Conservation (phyloP, 1,284 basidiomycete species). For the Ceratobasidium sp. region DNA sequence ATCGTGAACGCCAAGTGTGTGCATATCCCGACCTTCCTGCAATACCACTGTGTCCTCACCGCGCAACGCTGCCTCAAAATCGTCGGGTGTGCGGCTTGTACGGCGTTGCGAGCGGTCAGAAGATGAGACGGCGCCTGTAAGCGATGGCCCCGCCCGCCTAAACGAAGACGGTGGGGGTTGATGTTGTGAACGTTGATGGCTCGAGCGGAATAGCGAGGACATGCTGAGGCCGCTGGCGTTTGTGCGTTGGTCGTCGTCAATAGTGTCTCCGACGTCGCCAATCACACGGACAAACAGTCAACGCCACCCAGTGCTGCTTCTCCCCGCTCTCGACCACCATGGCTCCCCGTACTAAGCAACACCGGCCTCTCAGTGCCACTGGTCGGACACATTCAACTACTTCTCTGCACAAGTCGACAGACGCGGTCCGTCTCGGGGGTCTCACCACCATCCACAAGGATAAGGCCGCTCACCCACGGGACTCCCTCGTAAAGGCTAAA, state of each 20-base stretch:
- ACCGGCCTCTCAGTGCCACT: constrained; percentile 20
- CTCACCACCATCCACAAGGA: constrained; percentile 31
- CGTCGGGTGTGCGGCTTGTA: constrained; percentile 71
- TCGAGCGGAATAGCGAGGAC: constrained; percentile 30
- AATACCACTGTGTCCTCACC: constrained; percentile 74
- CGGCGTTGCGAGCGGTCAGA: constrained; percentile 29
- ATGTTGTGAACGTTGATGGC: constrained; percentile 18
- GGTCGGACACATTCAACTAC: constrained; percentile 29
- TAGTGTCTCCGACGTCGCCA: neutral
- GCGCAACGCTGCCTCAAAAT: constrained; percentile 81
- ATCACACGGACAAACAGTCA: constrained; percentile 27
- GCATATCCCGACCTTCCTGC: constrained; percentile 76
- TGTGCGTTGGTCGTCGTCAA: constrained; percentile 26
- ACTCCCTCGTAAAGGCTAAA: constrained; percentile 39
- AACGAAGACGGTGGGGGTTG: constrained; percentile 33
- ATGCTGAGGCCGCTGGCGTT: neutral
- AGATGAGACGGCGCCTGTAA: constrained; percentile 13
- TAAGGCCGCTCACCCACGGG: constrained; percentile 16
- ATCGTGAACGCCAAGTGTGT: constrained; percentile 68
- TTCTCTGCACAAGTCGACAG: constrained; percentile 15
- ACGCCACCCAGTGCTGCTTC: constrained; percentile 11
- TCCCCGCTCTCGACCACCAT: constrained; percentile 23
- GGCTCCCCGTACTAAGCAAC: constrained; percentile 29
- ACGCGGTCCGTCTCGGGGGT: neutral
- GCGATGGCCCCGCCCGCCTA: neutral